Percentiles rank a stretch among this genome's conserved stretches.
phyloP scores from a whole-genome alignment of 768 basidiomycete species.

The Auriscalpium vulgare region DNA sequence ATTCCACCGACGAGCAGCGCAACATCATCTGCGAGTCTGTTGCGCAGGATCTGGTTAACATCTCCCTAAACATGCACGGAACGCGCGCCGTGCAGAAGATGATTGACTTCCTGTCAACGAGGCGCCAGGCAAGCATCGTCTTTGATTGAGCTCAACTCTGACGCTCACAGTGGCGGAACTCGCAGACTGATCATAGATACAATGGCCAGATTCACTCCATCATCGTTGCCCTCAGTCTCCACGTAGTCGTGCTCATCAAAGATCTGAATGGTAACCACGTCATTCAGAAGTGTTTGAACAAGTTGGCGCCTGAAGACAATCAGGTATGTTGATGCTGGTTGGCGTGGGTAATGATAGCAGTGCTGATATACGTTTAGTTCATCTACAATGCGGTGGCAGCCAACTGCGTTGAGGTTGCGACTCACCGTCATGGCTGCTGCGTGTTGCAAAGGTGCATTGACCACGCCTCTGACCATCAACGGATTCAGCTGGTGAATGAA shows the following conservation, averaged over 20 bases:
- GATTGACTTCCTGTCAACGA: constrained; percentile 97
- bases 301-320: constrained; percentile 96
- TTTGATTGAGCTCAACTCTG: constrained; percentile 28
- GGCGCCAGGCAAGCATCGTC: constrained; percentile 70
- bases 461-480: constrained; percentile 92
- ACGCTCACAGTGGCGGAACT: constrained; percentile 40
- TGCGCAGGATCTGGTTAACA: constrained; percentile 93
- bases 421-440: constrained; percentile 96
- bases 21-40: constrained; percentile 97
- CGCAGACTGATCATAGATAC: constrained; percentile 75
- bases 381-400: constrained; percentile 99
- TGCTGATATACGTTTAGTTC: constrained; percentile 43
- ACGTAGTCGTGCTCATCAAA: constrained; percentile 99
- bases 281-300: constrained; percentile 98
- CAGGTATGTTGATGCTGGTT: constrained; percentile 45
- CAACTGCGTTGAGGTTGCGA: constrained; percentile 98
- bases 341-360: no score
- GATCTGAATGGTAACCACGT: constrained; percentile 96
- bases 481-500: constrained; percentile 94
- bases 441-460: constrained; percentile 97
- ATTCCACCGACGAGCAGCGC: constrained; percentile 94
- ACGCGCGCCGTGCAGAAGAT: constrained; percentile 99
- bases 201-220: constrained; percentile 92
- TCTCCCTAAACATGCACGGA: constrained; percentile 99
- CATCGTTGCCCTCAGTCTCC: constrained; percentile 91